Evolutionary conservation across 495 filamentous ascomycete genomes (phyloP).

Genomic region (Tuber borchii): DNA sequence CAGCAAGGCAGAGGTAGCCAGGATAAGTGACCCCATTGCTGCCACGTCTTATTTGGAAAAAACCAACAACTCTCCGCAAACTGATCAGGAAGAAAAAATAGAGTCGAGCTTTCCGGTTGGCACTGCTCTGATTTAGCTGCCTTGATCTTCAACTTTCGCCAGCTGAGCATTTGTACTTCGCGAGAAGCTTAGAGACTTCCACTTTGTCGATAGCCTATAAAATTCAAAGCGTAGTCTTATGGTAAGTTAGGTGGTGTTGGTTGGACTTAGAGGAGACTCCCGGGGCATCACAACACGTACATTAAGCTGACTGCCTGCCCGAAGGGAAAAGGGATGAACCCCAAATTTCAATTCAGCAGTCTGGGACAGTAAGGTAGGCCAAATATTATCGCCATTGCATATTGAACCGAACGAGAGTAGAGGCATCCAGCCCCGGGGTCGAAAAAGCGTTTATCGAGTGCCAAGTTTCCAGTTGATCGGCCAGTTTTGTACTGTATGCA

Average conservation of each 20-base stretch:
- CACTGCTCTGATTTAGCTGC: neutral
- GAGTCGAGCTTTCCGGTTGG: neutral
- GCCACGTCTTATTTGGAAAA: neutral
- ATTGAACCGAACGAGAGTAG: neutral
- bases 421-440: too few species aligned
- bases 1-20: neutral
- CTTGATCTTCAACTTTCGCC: neutral
- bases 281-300: neutral
- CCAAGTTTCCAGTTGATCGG: too few species aligned
- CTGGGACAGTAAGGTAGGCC: neutral
- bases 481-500: too few species aligned
- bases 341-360: neutral
- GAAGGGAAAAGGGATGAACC: neutral
- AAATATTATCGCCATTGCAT: neutral
- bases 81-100: neutral
- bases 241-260: neutral
- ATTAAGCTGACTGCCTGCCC: neutral
- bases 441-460: too few species aligned
- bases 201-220: neutral
- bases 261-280: neutral
- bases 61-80: neutral
- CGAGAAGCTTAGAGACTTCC: neutral
- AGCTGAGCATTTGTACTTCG: neutral
- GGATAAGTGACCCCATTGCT: neutral
- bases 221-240: too few species aligned